Evolutionary conservation across 352 stramenopile genomes (phyloP), one percentile per base, ranked within the genome.

Genomic region (Paralagenidium karlingii): DNA sequence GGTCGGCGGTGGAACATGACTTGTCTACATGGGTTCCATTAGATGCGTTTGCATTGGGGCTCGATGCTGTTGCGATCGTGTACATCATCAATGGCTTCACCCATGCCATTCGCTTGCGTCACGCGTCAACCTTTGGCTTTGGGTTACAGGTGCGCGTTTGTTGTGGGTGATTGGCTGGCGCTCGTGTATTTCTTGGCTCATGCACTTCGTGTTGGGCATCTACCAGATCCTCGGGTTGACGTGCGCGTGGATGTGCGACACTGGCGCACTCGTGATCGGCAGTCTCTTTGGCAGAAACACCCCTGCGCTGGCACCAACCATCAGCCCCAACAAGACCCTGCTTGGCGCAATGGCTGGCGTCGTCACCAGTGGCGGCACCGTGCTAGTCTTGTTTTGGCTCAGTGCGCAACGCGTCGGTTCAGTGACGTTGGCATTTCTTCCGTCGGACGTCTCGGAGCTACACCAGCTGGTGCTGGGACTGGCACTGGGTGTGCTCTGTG

Each of bases 251-350:
- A 55, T 83, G 8, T 80, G 68, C 20, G 73, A 86, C 39, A 82
- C 54, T 9, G 67, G 59, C 12, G 73, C 73, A 26, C 58, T 86
- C 11, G 46, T 86, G 20, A 55, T 49, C 7, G 73, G 73, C 1
- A 63, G 57, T 1, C 59, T 76, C 15, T 57, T 79, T 43, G 73
- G 73, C n/a, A n/a, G n/a, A n/a, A n/a, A n/a, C n/a, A 33, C 56
- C 9, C 45, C 45, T 12, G 81, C 80, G 45, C 53, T 86, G n/a
- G 65, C 68, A n/a, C 58, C 67, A 0, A 40, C 55, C 21, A 58
- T 86, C 38, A 83, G 68, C 48, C 73, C 73, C n/a, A 67, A 69
- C 10, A 86, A 86, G 44, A 86, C 73, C 0, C 34, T 71, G 2
- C 57, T 74, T 0, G 73, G 73, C 3, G 69, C 63, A 1, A 31